Conservation (phyloP, 2,329 filamentous ascomycete genomes). For the Xylaria sp. region DNA sequence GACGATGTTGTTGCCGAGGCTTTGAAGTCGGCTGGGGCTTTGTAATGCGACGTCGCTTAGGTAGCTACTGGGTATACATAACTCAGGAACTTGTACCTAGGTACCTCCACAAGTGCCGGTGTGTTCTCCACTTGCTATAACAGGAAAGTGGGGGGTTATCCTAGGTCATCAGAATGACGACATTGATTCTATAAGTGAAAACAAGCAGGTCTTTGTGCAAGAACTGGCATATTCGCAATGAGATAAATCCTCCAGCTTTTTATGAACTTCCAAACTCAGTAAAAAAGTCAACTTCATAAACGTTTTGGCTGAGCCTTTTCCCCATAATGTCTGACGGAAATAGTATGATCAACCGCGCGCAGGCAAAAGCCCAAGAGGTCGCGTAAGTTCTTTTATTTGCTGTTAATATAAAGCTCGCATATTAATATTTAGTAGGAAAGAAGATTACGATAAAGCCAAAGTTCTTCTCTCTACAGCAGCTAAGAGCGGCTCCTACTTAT, state of each 20-base stretch:
- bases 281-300: background rate
- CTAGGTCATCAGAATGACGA: conserved; percentile 20
- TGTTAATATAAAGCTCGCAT: background rate
- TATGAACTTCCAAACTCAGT: too few species aligned
- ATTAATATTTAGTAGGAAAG: conserved; percentile 57
- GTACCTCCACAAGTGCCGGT: too few species aligned
- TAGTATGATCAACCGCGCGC: conserved; percentile 46
- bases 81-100: too few species aligned
- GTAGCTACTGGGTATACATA: too few species aligned
- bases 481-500: conserved; percentile 82
- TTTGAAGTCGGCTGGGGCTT: conserved; percentile 30
- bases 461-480: conserved; percentile 73
- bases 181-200: conserved; percentile 11
- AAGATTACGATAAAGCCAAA: conserved; percentile 76
- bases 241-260: background rate
- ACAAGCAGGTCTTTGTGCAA: background rate
- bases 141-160: conserved; percentile 26
- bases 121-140: conserved; percentile 20
- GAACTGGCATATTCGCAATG: background rate
- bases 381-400: conserved; percentile 54
- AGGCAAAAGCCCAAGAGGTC: conserved; percentile 61
- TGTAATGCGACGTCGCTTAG: background rate
- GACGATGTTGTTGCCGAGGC: conserved; percentile 40
- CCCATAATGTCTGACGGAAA: conserved; percentile 40
- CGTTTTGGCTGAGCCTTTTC: background rate